A percentile compares a stretch with the other conserved stretches of the same genome.
phyloP scores from a whole-genome alignment of 768 basidiomycete genomes.

The Boletus speciosus region DNA sequence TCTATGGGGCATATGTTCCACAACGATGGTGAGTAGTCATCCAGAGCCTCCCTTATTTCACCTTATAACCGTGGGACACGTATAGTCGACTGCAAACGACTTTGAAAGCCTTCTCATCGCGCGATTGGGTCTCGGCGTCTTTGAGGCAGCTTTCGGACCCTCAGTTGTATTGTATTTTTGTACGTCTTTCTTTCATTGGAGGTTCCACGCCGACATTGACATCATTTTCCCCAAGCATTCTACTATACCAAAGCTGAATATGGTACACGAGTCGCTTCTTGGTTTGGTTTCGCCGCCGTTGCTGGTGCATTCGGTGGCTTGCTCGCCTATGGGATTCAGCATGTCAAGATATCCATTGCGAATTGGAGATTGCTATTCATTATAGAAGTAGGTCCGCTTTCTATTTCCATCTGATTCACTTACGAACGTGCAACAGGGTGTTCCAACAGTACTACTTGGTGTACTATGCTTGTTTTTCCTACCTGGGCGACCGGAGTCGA shows the following conservation, averaged over 20 bases:
- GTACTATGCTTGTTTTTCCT: slow-evolving; percentile 28
- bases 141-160: slow-evolving; percentile 35
- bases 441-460: slow-evolving; percentile 41
- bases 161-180: slow-evolving; percentile 33
- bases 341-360: slow-evolving; percentile 35
- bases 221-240: slow-evolving; percentile 32
- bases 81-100: slow-evolving; percentile 25
- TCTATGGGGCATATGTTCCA: slow-evolving; percentile 72
- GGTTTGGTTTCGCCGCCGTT: slow-evolving; percentile 56
- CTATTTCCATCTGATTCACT: background rate
- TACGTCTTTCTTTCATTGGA: background rate
- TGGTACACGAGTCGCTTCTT: slow-evolving; percentile 46
- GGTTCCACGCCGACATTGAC: slow-evolving; percentile 17
- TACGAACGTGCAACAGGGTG: slow-evolving; percentile 41
- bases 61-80: background rate
- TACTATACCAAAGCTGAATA: slow-evolving; percentile 49
- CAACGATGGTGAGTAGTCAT: slow-evolving; percentile 52
- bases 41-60: background rate
- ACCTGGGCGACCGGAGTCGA: slow-evolving; percentile 33
- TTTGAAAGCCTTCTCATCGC: slow-evolving; percentile 30
- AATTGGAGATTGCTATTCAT: slow-evolving; percentile 40
- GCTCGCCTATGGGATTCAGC: slow-evolving; percentile 50
- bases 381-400: slow-evolving; percentile 18
- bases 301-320: slow-evolving; percentile 57
- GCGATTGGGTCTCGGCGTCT: slow-evolving; percentile 32